Conservation (phyloP, 1,139 yeast species). For the Debaryomycetaceae sp. region DNA sequence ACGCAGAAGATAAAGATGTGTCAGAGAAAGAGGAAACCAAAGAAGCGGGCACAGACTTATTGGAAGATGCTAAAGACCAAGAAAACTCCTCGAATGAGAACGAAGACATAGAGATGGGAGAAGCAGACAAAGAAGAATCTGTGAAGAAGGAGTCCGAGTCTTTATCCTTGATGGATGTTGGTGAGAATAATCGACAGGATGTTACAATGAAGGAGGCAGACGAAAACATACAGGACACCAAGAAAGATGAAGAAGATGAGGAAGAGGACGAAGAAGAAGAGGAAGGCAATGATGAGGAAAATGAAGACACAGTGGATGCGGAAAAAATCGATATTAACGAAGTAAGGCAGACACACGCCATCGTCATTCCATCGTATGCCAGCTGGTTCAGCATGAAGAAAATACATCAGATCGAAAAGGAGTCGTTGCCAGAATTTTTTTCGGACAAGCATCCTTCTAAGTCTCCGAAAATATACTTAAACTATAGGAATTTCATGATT, state of each 20-base stretch:
- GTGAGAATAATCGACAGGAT: constrained; percentile 1
- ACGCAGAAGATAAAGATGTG: background rate
- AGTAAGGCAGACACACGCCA: constrained; percentile 72
- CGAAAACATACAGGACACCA: background rate
- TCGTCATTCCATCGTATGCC: constrained; percentile 91
- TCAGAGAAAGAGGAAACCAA: constrained; percentile 8
- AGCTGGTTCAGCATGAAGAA: constrained; percentile 81
- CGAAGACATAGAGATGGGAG: background rate
- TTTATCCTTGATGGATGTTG: background rate
- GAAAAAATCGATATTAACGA: constrained; percentile 13
- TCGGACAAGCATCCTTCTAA: constrained; percentile 71
- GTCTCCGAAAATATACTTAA: constrained; percentile 82
- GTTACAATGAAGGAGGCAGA: background rate
- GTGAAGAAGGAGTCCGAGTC: background rate
- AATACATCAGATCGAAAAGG: constrained; percentile 61
- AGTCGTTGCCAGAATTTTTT: constrained; percentile 91
- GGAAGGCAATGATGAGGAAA: constrained; percentile 41
- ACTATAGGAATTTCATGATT: constrained; percentile 91
- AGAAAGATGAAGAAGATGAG: constrained; percentile 15
- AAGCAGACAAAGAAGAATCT: background rate
- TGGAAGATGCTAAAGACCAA: background rate
- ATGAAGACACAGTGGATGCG: constrained; percentile 26
- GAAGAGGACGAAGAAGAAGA: constrained; percentile 32
- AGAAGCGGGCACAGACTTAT: constrained; percentile 1
- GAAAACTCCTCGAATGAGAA: background rate